Evolutionary conservation across 768 basidiomycete species (phyloP).

Genomic region (Sporobolomyces pararoseus): DNA sequence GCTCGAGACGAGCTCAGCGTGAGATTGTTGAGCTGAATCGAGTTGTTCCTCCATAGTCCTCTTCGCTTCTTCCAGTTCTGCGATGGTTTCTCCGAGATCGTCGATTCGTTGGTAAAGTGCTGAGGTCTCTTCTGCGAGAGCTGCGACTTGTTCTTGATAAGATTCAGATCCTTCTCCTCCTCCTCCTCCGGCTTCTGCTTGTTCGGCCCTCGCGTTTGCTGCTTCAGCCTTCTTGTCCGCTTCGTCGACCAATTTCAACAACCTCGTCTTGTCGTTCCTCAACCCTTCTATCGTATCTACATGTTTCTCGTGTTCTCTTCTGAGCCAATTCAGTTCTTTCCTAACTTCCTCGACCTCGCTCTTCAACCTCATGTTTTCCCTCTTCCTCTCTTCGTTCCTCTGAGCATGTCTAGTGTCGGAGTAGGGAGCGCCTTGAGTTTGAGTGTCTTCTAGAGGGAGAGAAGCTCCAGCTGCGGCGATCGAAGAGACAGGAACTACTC

Average conservation of each 20-base stretch:
- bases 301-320: neutral
- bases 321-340: constrained; percentile 2
- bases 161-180: neutral
- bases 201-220: neutral
- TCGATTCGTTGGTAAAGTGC: constrained; percentile 3
- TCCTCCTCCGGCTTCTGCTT: neutral
- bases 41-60: neutral
- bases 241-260: neutral
- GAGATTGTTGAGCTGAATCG: neutral
- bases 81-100: constrained; percentile 2
- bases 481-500: constrained; percentile 15
- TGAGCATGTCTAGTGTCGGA: neutral
- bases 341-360: neutral
- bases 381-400: constrained; percentile 3
- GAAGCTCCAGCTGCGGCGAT: constrained; percentile 7
- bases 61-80: neutral
- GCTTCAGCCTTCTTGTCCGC: neutral
- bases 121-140: neutral
- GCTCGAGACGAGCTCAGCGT: neutral
- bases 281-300: neutral
- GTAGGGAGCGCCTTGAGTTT: neutral
- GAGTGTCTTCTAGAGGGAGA: constrained; percentile 21
- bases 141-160: neutral
- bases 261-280: neutral
- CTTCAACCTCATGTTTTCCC: constrained; percentile 11